Evolutionary conservation across 441 rosid genomes (phyloP), one percentile per base, ranked within the genome.

Genomic region (Populus hybrid): DNA sequence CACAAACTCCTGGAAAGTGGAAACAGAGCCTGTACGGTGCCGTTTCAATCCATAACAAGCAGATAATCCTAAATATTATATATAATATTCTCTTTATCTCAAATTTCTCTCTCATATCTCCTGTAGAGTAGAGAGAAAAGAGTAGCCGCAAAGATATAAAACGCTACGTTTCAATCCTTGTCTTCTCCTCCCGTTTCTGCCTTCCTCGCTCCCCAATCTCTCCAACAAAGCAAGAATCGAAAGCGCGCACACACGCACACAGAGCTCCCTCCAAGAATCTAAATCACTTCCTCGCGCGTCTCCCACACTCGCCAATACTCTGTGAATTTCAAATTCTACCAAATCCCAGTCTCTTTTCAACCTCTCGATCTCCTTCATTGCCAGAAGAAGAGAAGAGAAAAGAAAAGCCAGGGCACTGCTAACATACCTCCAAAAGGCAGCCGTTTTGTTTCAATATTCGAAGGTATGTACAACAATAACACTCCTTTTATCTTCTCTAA

Each of bases 111-210:
- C 46, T 0, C 12, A 72, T 57, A 40, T 66, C 72, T 59, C 78
- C 75, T 69, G 38, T 78, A 69, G 19, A 63, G 14, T 18, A 6
- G 24, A 63, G 6, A 35, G 19, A 11, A 67, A 61, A 19, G 78
- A 61, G 75, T 9, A 64, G 72, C 68, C 32, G 76, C 59, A 81
- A 64, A 77, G 81, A 68, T 79, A 78, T 75, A 84, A 85, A 84
- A 86, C 88, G 87, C 81, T 40, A 35, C 85, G 86, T 83, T 80
- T 80, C 63, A 57, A 35, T 35, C 4, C 7, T 35, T 35, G 38
- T 1, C 38, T 12, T n/a, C 70, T 26, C 10, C 76, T 69, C 57
- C 67, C 64, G 14, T 75, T 38, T 74, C 73, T 59, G 0, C 61
- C 42, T 63, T 32, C 76, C 66, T 73, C 67, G 59, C 74, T 79